Conservation (phyloP, 345 rosid genomes). For the Populus pruinosa region DNA sequence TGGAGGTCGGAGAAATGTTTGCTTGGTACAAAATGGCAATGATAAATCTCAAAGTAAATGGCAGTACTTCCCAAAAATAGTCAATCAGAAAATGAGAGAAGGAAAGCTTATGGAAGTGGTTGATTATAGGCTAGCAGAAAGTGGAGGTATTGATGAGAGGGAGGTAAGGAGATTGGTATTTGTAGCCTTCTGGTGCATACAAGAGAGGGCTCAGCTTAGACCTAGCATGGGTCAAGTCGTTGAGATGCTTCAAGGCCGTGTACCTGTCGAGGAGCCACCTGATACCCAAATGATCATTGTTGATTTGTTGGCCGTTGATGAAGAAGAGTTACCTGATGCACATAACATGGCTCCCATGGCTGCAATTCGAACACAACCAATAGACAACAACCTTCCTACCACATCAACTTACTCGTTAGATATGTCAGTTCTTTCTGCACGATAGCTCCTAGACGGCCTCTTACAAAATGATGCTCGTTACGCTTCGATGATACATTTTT, state of each 20-base stretch:
- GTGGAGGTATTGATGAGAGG: conserved; percentile 52
- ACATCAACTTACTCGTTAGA: conserved; percentile 29
- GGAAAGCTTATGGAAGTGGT: conserved; percentile 68
- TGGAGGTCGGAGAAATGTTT: conserved; percentile 30
- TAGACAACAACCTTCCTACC: conserved; percentile 24
- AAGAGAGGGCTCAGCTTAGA: conserved; percentile 57
- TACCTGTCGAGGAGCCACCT: conserved; percentile 60
- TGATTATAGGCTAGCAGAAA: conserved; percentile 47
- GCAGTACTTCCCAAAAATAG: conserved; percentile 70
- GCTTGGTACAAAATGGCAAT: conserved; percentile 34
- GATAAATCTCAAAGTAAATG: conserved; percentile 38
- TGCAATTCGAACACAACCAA: conserved; percentile 12
- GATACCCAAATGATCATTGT: conserved; percentile 62
- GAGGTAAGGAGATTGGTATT: conserved; percentile 49
- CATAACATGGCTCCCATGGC: conserved; percentile 8
- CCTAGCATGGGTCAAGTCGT: conserved; percentile 66
- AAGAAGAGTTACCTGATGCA: conserved; percentile 27
- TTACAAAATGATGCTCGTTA: no score
- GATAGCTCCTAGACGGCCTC: conserved; percentile 24
- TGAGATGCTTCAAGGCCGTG: conserved; percentile 82
- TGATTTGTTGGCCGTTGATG: conserved; percentile 54
- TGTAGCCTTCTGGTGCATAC: conserved; percentile 88
- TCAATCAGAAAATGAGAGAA: conserved; percentile 53
- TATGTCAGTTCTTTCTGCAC: conserved; percentile 42
- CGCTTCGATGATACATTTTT: not conserved